Evolutionary conservation across 768 basidiomycete species (phyloP), one percentile per base, ranked within the genome.

Genomic region (Russula sp.): DNA sequence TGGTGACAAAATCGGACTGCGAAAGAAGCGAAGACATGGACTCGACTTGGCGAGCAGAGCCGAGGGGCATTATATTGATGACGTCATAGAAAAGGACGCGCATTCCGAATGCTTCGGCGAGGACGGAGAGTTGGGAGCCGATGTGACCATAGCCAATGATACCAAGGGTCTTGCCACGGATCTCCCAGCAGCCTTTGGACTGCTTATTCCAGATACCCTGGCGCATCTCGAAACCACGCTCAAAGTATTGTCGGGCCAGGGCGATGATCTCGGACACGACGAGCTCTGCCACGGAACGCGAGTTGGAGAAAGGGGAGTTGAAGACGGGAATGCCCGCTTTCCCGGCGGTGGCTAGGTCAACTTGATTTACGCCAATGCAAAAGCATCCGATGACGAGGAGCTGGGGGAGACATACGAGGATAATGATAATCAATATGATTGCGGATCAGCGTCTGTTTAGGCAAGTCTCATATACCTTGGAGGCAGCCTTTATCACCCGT

Each of bases 141-240:
- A 99, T 99, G 77, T 99, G 97, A 44, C 97, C 97, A 75, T 98
- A 99, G 45, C 97, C 97, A 37, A 99, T 84, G 68, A 99, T 98
- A 60, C 97, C 97, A 51, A 99, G 82, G 0, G 94, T 98, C 80
- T 99, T 99, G 68, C 97, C 96, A 49, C 97, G 86, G 67, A 98
- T 77, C 75, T 99, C 97, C 94, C 94, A 99, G 77, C 97, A 99
- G 66, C 87, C 86, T 73, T 97, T 98, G 68, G 94, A 96, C 71
- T 98, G 89, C 77, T 99, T 99, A 82, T 99, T 98, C 97, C 97
- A 99, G 71, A 89, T 75, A 51, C 97, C 97, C 39, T 84, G 80
- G 59, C 85, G 86, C 78, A 99, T 82, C 78, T 99, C 97, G 68
- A 80, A 84, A 27, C 88, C 78, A 60, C 97, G 89, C 75, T 99